phyloP scores from a whole-genome alignment of 345 rosid species.

The Pugionium dolabratum region DNA sequence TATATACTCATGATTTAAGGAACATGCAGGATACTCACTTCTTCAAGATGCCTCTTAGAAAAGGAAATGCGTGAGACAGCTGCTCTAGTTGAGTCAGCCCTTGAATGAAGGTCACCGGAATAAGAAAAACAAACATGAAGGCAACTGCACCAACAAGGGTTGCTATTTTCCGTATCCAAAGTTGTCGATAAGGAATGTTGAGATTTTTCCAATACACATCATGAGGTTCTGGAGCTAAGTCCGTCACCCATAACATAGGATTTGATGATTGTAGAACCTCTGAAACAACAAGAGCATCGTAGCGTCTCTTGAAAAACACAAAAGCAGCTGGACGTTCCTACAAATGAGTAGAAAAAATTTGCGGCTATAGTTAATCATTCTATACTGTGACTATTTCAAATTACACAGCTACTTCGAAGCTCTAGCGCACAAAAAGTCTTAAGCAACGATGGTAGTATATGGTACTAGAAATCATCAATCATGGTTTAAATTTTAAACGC shows the following conservation, averaged over 20 bases:
- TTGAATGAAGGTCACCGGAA: slow-evolving; percentile 82
- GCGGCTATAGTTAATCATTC: no score
- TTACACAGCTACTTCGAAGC: no score
- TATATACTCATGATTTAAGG: background rate
- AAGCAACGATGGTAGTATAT: no score
- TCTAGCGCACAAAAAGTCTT: no score
- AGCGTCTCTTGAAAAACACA: slow-evolving; percentile 89
- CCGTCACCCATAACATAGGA: slow-evolving; percentile 95
- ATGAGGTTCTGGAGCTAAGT: slow-evolving; percentile 88
- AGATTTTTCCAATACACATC: slow-evolving; percentile 94
- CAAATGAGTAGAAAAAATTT: slow-evolving; percentile 16
- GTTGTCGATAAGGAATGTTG: slow-evolving; percentile 70
- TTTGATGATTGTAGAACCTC: slow-evolving; percentile 80
- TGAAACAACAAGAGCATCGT: slow-evolving; percentile 76
- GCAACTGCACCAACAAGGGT: slow-evolving; percentile 59
- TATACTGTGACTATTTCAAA: no score
- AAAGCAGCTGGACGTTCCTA: slow-evolving; percentile 93
- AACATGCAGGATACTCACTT: slow-evolving; percentile 51
- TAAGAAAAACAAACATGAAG: slow-evolving; percentile 72
- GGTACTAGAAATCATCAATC: no score
- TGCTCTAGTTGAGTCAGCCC: slow-evolving; percentile 69
- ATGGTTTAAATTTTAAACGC: no score
- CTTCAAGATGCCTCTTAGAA: slow-evolving; percentile 54
- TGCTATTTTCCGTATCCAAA: slow-evolving; percentile 87
- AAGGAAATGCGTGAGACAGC: slow-evolving; percentile 60